These are phyloP conservation scores for Herpetomonas samuelpessoai DNA, from an alignment of 208 protist genomes.

Conservation along the genomic window DNA sequence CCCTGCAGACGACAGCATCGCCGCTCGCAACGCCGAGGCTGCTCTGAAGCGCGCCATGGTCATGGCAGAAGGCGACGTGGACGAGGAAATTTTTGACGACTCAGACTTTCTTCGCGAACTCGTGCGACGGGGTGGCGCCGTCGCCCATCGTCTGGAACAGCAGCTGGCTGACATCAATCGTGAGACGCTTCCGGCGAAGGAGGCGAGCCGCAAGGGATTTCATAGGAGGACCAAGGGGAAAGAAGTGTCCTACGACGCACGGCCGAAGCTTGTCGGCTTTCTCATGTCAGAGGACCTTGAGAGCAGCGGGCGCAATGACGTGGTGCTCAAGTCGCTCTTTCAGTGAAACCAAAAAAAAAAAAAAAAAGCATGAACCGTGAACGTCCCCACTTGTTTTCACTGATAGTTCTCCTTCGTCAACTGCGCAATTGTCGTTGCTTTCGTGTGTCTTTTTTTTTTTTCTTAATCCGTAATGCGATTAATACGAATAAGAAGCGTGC, in stretches of 20 bases:
- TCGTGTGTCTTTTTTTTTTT: too few species aligned
- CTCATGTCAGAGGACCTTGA: constrained; percentile 58
- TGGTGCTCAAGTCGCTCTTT: constrained; percentile 73
- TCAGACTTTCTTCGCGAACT: constrained; percentile 77
- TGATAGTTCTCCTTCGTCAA: too few species aligned
- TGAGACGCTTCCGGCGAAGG: constrained; percentile 23
- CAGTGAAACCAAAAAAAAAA: too few species aligned
- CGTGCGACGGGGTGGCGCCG: constrained; percentile 57
- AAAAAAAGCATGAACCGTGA: too few species aligned
- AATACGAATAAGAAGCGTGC: too few species aligned
- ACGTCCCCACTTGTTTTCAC: too few species aligned
- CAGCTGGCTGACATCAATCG: constrained; percentile 44
- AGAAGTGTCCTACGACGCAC: constrained; percentile 70
- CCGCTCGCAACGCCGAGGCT: constrained; percentile 20
- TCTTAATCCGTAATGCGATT: too few species aligned
- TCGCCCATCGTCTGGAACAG: constrained; percentile 53
- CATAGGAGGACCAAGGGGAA: constrained; percentile 82
- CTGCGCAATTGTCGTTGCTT: too few species aligned
- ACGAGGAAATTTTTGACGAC: constrained; percentile 83
- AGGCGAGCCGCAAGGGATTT: constrained; percentile 57
- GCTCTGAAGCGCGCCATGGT: constrained; percentile 56
- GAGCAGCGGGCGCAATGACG: constrained; percentile 56
- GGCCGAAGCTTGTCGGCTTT: constrained; percentile 82
- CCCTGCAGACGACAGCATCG: constrained; percentile 15
- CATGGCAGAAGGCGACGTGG: constrained; percentile 75